Base-by-base conservation (phyloP, 2,329 filamentous ascomycete genomes). In the Exophiala dermatitidis region DNA sequence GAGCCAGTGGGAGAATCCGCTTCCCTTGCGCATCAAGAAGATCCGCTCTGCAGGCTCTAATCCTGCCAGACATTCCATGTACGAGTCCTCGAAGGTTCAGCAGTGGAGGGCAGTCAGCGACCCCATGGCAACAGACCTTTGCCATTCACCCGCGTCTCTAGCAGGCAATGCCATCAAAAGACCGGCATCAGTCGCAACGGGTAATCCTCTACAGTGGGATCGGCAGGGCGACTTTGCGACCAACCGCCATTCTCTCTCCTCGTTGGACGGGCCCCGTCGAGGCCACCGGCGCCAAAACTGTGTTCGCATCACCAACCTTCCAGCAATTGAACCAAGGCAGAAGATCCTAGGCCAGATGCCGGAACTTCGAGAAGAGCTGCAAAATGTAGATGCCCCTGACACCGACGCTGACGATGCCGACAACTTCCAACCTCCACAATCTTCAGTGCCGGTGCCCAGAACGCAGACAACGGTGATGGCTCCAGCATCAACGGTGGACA, bases 241-340 rank as follows among this genome's bases (percentile, higher is more conserved):
- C 6, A 55, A 54, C n/a, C 43, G 54, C 31, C 44, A 54, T 8
- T 59, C 50, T 19, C n/a, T 50, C 10, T 49, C 46, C n/a, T 53
- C 50, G 42, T 40, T 48, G 28, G 53, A 56, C 30, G 50, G 50
- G 42, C 40, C 48, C 19, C 55, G 33, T 7, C 70, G 69, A 49
- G 68, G 69, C 8, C 71, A 74, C 53, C 64, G 65, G 46, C 67
- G 71, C 36, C 70, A 73, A 37, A 72, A 73, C 44, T 73, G 70
- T 49, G 68, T 74, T 2, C 68, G 71, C 19, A 71, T 74, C 9
- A 56, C 47, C 12, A 59, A 58, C 46, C 38, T 58, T 31, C 52
- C 56, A 2, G 37, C 34, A 40, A 38, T 37, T 32, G 52, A 54
- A 3, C 42, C 12, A 7, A 55, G 36, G 29, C 19, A 42, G 30